Evolutionary conservation across 1,139 yeast species (phyloP).

Genomic region (Taphrina pruni): DNA sequence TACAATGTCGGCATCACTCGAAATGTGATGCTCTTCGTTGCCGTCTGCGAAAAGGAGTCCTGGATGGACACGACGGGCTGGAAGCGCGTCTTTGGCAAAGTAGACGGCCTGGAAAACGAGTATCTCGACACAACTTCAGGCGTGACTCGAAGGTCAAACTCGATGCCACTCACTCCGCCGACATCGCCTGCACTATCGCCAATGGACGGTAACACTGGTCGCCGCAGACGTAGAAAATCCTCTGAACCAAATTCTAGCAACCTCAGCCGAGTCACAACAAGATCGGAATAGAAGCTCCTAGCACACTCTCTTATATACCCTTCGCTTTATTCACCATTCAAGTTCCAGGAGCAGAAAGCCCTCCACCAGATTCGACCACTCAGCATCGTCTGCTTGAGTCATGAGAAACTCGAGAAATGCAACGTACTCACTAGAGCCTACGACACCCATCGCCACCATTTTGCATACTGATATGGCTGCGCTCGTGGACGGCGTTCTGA

Average conservation of each 20-base stretch:
- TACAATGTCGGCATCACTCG: background rate
- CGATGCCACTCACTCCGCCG: background rate
- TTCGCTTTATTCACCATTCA: background rate
- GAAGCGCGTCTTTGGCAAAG: conserved; percentile 18
- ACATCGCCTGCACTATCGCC: background rate
- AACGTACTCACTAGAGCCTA: background rate
- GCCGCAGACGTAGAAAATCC: background rate
- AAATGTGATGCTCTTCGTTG: conserved; percentile 19
- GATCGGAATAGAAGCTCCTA: background rate
- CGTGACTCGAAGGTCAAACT: background rate
- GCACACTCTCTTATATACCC: background rate
- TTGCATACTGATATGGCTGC: background rate
- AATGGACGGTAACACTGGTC: background rate
- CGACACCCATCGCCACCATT: background rate
- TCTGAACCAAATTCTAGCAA: background rate
- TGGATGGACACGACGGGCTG: conserved; percentile 23
- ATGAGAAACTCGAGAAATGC: background rate
- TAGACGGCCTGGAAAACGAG: background rate
- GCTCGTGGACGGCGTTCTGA: background rate
- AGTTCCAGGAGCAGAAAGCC: background rate
- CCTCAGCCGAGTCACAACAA: background rate
- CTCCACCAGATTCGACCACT: background rate
- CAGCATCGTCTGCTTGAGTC: background rate
- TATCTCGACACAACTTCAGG: background rate
- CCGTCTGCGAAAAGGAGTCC: conserved; percentile 13